Conservation (phyloP, 495 filamentous ascomycete species). For the Cercophora scortea region DNA sequence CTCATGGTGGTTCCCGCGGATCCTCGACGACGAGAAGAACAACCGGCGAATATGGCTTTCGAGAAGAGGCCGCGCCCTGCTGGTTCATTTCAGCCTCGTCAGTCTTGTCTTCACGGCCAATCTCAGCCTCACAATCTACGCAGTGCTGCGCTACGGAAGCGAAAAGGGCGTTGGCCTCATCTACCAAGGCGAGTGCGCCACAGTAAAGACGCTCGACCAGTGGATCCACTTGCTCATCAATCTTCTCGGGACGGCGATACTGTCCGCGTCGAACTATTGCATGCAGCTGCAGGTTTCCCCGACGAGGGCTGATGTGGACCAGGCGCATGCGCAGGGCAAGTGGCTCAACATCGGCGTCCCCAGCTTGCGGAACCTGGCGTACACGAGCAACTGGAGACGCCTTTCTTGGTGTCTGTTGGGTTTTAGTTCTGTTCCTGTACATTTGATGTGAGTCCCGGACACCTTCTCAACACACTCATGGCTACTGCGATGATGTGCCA, state of each 20-base stretch:
- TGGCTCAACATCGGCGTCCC: constrained; percentile 38
- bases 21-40: constrained; percentile 9
- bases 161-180: constrained; percentile 15
- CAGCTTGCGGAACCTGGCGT: constrained; percentile 22
- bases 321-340: constrained; percentile 19
- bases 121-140: constrained; percentile 12
- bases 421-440: background rate
- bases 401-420: background rate
- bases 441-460: background rate
- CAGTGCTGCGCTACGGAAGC: constrained; percentile 4
- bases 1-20: constrained; percentile 16
- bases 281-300: constrained; percentile 29
- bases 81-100: constrained; percentile 12
- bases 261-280: constrained; percentile 7
- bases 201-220: constrained; percentile 10
- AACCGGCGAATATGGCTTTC: constrained; percentile 8
- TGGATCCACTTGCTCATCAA: constrained; percentile 18
- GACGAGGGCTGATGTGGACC: constrained; percentile 29
- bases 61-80: constrained; percentile 7
- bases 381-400: background rate
- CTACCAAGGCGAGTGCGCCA: constrained; percentile 18
- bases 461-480: too few species aligned
- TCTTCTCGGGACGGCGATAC: constrained; percentile 27
- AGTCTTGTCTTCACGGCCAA: constrained; percentile 10
- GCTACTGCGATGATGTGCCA: too few species aligned